These are phyloP conservation scores for Fusarium pseudocircinatum DNA, from an alignment of 2,329 filamentous ascomycete genomes.

Conservation along the genomic window DNA sequence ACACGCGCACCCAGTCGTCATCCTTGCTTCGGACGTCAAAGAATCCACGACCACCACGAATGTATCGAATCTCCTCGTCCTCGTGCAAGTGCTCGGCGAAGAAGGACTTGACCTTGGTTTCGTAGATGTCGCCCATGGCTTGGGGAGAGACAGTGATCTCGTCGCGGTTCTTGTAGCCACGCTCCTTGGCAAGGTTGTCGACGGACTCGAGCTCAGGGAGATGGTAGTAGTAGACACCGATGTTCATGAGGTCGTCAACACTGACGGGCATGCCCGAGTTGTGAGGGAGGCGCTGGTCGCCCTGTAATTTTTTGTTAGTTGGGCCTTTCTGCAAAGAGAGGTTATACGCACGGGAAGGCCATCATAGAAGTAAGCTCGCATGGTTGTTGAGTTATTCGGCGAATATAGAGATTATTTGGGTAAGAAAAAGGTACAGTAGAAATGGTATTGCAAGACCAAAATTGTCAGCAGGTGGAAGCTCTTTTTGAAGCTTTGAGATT, in stretches of 20 bases:
- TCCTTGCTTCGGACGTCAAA: slow-evolving; percentile 88
- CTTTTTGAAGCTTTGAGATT: slow-evolving; percentile 21
- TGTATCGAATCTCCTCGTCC: slow-evolving; percentile 98
- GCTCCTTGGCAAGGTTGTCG: slow-evolving; percentile 75
- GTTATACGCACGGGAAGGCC: slow-evolving; percentile 59
- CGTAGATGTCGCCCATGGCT: slow-evolving; percentile 87
- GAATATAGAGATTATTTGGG: background rate
- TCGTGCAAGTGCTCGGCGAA: slow-evolving; percentile 97
- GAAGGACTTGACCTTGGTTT: slow-evolving; percentile 92
- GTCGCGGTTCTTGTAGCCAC: slow-evolving; percentile 94
- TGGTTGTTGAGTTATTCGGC: slow-evolving; percentile 44
- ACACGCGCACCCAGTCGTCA: slow-evolving; percentile 90
- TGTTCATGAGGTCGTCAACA: slow-evolving; percentile 70
- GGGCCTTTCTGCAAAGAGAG: background rate
- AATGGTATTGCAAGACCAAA: background rate
- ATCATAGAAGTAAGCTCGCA: slow-evolving; percentile 69
- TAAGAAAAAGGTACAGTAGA: background rate
- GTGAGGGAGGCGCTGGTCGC: slow-evolving; percentile 92
- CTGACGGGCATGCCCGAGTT: slow-evolving; percentile 80
- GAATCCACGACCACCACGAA: slow-evolving; percentile 86
- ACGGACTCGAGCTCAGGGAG: slow-evolving; percentile 73
- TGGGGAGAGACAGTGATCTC: slow-evolving; percentile 88
- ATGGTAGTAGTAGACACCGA: slow-evolving; percentile 84
- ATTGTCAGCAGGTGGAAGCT: slow-evolving; percentile 8
- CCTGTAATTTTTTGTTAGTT: slow-evolving; percentile 60